phyloP scores from a whole-genome alignment of 169 alveolate species.

The Plasmodium billcollinsi region DNA sequence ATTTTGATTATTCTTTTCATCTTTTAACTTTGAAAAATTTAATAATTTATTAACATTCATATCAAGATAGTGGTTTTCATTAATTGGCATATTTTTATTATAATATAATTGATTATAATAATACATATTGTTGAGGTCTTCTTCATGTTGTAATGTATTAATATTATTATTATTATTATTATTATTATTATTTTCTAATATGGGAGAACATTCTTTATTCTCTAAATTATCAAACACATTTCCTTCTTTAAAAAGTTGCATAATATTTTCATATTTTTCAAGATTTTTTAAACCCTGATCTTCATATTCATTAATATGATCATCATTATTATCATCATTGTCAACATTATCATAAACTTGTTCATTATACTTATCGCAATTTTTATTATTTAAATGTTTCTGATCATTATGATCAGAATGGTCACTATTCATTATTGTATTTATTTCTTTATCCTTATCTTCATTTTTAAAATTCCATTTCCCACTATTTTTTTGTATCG shows the following conservation, averaged over 20 bases:
- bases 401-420: not conserved
- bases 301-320: not conserved
- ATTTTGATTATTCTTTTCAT: not conserved
- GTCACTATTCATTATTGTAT: not conserved
- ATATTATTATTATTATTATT: slow-evolving; percentile 22
- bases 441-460: slow-evolving; percentile 20
- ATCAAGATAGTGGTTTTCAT: not conserved
- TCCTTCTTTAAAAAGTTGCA: not conserved
- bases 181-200: slow-evolving; percentile 13
- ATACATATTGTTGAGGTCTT: not conserved
- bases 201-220: no score
- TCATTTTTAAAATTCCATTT: slow-evolving; percentile 73
- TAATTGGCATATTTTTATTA: slow-evolving; percentile 20
- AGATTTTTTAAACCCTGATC: no score
- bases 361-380: not conserved
- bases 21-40: slow-evolving; percentile 17
- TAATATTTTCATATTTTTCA: no score
- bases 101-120: not conserved
- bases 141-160: slow-evolving; percentile 10
- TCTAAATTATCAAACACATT: not conserved
- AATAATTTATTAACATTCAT: slow-evolving; percentile 32
- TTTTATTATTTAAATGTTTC: not conserved
- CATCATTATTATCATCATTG: not conserved
- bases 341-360: not conserved
- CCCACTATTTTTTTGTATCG: slow-evolving; percentile 69